These are phyloP conservation scores for Ceratobasidium sp. DNA, from an alignment of 1,284 basidiomycete species.

Conservation along the genomic window DNA sequence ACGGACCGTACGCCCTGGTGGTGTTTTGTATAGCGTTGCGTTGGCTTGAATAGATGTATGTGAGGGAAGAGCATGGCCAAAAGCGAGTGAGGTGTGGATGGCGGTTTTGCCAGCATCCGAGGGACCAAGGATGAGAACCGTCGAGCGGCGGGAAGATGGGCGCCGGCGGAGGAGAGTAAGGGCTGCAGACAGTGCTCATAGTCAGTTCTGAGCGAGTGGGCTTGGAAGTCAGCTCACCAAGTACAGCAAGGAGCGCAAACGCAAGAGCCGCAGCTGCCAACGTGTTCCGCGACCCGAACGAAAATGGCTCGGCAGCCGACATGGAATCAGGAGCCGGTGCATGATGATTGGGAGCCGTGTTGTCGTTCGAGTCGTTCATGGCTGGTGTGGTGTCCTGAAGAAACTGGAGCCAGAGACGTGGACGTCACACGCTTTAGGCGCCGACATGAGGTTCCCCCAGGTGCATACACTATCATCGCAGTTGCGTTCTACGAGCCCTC, in stretches of 20 bases:
- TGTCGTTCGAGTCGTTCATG: constrained; percentile 21
- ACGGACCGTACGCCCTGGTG: constrained; percentile 58
- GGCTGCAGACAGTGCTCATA: background rate
- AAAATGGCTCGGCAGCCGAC: constrained; percentile 23
- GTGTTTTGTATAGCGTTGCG: constrained; percentile 60
- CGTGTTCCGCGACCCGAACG: constrained; percentile 19
- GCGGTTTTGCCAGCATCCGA: constrained; percentile 81
- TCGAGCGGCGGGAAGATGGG: constrained; percentile 29
- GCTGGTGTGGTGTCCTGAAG: constrained; percentile 40
- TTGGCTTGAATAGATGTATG: constrained; percentile 81
- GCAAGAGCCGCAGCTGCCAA: constrained; percentile 15
- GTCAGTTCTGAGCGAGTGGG: background rate
- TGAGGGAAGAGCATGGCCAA: constrained; percentile 69
- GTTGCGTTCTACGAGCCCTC: background rate
- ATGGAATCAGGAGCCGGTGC: constrained; percentile 26
- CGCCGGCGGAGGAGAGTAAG: constrained; percentile 17
- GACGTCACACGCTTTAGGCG: constrained; percentile 42
- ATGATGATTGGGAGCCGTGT: constrained; percentile 12
- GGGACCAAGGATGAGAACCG: constrained; percentile 72
- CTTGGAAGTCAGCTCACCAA: constrained; percentile 14
- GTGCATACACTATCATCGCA: background rate
- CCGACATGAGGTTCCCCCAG: background rate
- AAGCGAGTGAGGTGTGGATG: constrained; percentile 70
- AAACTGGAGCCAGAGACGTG: constrained; percentile 28
- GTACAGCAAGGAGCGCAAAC: constrained; percentile 14